These are phyloP conservation scores for Tolypocladium tundrense DNA, from an alignment of 2,329 filamentous ascomycete species.

Conservation along the genomic window DNA sequence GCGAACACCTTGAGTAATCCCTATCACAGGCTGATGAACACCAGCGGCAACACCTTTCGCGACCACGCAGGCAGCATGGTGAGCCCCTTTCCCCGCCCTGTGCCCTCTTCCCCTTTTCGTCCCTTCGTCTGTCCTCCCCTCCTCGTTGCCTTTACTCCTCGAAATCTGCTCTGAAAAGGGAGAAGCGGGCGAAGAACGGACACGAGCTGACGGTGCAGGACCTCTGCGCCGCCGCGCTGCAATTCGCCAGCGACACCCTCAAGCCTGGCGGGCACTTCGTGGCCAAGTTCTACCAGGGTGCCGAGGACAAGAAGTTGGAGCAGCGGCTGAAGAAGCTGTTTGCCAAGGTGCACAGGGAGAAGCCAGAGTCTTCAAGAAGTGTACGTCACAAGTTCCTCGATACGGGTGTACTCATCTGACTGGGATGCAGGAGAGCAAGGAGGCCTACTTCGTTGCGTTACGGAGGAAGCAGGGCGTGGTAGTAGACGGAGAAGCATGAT, in stretches of 20 bases:
- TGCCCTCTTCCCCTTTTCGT: background rate
- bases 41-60: constrained; percentile 73
- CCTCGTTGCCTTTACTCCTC: background rate
- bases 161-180: background rate
- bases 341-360: constrained; percentile 69
- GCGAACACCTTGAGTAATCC: constrained; percentile 91
- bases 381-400: constrained; percentile 38
- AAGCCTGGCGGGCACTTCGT: constrained; percentile 79
- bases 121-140: background rate
- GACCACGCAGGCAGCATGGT: constrained; percentile 97
- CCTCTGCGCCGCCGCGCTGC: constrained; percentile 75
- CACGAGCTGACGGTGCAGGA: constrained; percentile 48
- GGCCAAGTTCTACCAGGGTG: constrained; percentile 94
- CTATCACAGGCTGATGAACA: constrained; percentile 98
- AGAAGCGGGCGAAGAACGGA: background rate
- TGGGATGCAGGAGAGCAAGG: constrained; percentile 39
- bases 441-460: constrained; percentile 77
- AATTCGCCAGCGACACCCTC: constrained; percentile 78
- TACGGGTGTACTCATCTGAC: background rate
- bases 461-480: constrained; percentile 45
- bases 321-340: constrained; percentile 67
- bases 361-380: constrained; percentile 80
- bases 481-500: constrained; percentile 6
- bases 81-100: constrained; percentile 18
- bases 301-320: constrained; percentile 75